Conservation (phyloP, 176 grass and related monocot species). For the Musa schizocarpa region DNA sequence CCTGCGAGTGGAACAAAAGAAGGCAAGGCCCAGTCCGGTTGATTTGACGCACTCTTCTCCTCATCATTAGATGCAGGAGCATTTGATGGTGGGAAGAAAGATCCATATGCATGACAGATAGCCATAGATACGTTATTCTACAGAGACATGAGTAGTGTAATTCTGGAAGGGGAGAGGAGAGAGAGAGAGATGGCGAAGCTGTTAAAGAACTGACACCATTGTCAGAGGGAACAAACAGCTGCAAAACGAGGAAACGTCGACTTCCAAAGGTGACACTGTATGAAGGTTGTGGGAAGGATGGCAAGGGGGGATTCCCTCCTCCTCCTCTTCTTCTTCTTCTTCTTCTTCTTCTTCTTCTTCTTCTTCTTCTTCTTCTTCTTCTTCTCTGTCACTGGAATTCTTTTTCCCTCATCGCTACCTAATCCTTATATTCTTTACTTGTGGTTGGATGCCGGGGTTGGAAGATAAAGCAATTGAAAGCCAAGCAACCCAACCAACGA, state of each 20-base stretch:
- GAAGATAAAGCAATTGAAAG: slow-evolving; percentile 64
- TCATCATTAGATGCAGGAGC: slow-evolving; percentile 4
- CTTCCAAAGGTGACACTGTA: not conserved
- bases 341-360: not conserved
- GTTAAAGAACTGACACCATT: slow-evolving; percentile 19
- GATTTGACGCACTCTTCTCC: slow-evolving; percentile 1
- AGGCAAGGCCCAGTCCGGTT: not conserved
- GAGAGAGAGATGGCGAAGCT: not conserved
- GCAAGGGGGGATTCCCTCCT: not conserved
- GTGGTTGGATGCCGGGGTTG: slow-evolving; percentile 23
- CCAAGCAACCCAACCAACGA: slow-evolving; percentile 41
- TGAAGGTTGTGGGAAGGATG: not conserved
- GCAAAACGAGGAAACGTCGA: slow-evolving; percentile 25
- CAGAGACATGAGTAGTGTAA: too few relatives aligned
- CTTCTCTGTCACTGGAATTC: not conserved
- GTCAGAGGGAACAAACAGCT: slow-evolving; percentile 22
- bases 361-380: not conserved
- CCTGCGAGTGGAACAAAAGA: slow-evolving; percentile 21
- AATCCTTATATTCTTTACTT: slow-evolving; percentile 6
- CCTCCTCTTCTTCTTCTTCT: not conserved
- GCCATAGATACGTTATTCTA: too few relatives aligned
- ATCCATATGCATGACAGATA: not conserved
- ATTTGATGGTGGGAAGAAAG: not conserved
- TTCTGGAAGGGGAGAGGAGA: too few relatives aligned
- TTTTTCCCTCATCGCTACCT: not conserved